A percentile compares a stretch with the other conserved stretches of the same genome.
These are phyloP conservation scores for Aspergillus felis DNA, from an alignment of 2,329 filamentous ascomycete genomes.

Conservation along the genomic window DNA sequence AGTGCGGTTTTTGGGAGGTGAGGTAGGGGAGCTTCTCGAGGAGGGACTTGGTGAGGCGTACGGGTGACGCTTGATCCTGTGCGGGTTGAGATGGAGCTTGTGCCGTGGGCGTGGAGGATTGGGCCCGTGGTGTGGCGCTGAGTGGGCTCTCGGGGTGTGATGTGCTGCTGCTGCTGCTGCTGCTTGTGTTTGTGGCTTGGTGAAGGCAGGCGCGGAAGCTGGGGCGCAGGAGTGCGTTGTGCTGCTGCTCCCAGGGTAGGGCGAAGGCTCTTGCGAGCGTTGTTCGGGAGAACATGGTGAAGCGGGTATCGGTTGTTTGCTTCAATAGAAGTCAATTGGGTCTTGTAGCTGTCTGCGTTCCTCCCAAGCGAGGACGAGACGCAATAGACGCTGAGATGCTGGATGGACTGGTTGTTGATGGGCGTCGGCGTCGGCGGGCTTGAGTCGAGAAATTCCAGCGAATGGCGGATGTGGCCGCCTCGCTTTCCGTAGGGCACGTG, in stretches of 20 bases:
- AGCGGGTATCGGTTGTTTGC: conserved; percentile 4
- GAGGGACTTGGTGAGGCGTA: conserved; percentile 41
- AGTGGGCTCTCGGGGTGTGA: conserved; percentile 27
- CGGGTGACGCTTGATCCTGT: conserved; percentile 37
- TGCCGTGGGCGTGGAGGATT: conserved; percentile 17
- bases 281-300: conserved; percentile 37
- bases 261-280: conserved; percentile 26
- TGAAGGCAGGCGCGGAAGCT: conserved; percentile 40
- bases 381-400: conserved; percentile 5
- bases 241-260: conserved; percentile 23
- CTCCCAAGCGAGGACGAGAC: neutral
- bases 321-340: conserved; percentile 8
- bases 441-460: conserved; percentile 32
- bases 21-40: conserved; percentile 43
- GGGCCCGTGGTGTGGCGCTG: conserved; percentile 23
- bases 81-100: conserved; percentile 14
- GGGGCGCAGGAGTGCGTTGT: conserved; percentile 18
- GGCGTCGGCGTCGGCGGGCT: conserved; percentile 6
- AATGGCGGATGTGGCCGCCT: conserved; percentile 25
- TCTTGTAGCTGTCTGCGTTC: neutral
- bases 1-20: conserved; percentile 43
- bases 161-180: conserved; percentile 22
- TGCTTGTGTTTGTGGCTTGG: conserved; percentile 30
- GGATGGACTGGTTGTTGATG: conserved; percentile 4
- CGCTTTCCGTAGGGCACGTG: conserved; percentile 30